phyloP scores from a whole-genome alignment of 2,329 filamentous ascomycete genomes.

The Trichoderma breve region DNA sequence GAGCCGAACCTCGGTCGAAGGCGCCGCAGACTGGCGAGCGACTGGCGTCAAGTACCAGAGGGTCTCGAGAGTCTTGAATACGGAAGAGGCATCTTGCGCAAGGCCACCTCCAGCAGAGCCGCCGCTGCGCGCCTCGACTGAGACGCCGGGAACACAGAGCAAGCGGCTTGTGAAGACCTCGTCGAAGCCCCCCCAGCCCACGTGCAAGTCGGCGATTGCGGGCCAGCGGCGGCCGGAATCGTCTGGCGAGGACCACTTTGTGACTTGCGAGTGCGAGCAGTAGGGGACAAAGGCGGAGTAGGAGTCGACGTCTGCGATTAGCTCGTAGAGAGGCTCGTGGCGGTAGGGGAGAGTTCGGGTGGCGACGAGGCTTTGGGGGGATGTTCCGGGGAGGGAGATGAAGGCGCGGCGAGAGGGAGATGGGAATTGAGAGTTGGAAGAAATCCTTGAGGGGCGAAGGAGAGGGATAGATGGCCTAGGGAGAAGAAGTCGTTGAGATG shows the following conservation, averaged over 20 bases:
- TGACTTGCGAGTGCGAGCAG: constrained; percentile 75
- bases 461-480: background rate
- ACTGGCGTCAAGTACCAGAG: constrained; percentile 63
- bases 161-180: constrained; percentile 81
- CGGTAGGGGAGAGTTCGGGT: constrained; percentile 75
- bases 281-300: constrained; percentile 92
- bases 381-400: constrained; percentile 33
- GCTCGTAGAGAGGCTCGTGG: constrained; percentile 67
- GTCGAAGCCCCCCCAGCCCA: constrained; percentile 80
- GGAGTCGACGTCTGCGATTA: constrained; percentile 84
- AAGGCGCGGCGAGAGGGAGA: constrained; percentile 38
- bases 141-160: constrained; percentile 68
- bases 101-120: constrained; percentile 47
- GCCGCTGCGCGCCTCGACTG: constrained; percentile 77
- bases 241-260: constrained; percentile 63
- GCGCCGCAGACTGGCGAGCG: constrained; percentile 24
- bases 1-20: constrained; percentile 68
- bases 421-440: background rate
- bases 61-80: constrained; percentile 69
- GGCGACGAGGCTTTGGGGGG: constrained; percentile 66
- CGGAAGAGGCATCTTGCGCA: constrained; percentile 39
- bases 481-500: background rate
- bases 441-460: background rate
- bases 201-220: constrained; percentile 71
- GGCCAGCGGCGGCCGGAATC: constrained; percentile 58